Evolutionary conservation across 2,329 filamentous ascomycete genomes (phyloP), one percentile per base, ranked within the genome.

Genomic region (Hymenoscyphus albidus): DNA sequence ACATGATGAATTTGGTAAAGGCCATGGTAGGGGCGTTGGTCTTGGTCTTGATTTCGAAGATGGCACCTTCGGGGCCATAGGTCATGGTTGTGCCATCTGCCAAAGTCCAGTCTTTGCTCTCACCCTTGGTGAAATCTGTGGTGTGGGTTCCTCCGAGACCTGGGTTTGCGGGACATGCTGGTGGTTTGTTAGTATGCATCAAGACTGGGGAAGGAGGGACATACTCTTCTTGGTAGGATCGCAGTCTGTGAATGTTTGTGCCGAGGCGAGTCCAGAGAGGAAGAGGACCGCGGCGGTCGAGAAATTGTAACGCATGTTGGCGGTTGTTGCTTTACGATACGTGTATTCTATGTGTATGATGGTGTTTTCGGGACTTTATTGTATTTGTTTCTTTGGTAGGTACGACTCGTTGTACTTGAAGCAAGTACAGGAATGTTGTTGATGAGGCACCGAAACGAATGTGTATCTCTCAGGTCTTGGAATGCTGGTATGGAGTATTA

Each of bases 81-180:
- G 75, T 73, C 66, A 79, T 76, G 31, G 73, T 74, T 5, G 78
- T 81, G 60, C 83, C 79, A 65, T 75, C 75, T 57, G 84, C 84
- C 10, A 83, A 77, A 0, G 81, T 84, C 76, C 89, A 91, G 69
- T 84, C 81, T 65, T 72, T 75, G 68, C 77, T 74, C 51, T 73
- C 73, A 54, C 77, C 79, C 35, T 74, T 72, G 51, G 76, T 79
- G 73, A 81, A 82, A 69, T 81, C 78, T 64, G 77, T 78, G 39
- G 75, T 72, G 67, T 77, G 74, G 35, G 69, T 77, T 57, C 73
- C 73, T 57, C 77, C 74, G 63, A 81, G 75, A 64, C 78, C 80
- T 13, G 77, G 74, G 69, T 82, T 73, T 60, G 78, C 73, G n/a
- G 79, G 76, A 69, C 80, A 82, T 5, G 74, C 72, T 71, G 62